Percentiles rank a stretch among this genome's conserved stretches.
These are phyloP conservation scores for Phyllosticta paracitricarpa DNA, from an alignment of 2,329 filamentous ascomycete species.

Conservation along the genomic window DNA sequence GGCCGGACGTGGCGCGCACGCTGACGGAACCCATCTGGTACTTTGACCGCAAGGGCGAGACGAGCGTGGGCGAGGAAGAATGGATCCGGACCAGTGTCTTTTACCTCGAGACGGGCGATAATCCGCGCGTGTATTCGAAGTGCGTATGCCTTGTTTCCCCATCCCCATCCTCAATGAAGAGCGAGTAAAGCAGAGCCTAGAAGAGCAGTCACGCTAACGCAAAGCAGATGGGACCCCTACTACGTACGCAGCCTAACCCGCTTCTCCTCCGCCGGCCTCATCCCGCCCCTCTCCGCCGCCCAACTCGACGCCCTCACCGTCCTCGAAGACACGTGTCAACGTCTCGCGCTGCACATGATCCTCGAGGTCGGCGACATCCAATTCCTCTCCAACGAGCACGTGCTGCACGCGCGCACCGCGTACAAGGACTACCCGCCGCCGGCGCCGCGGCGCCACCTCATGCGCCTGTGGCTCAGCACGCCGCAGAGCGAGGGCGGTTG, in stretches of 20 bases:
- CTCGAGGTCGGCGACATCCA: slow-evolving; percentile 83
- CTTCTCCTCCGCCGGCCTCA: slow-evolving; percentile 62
- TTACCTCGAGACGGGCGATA: slow-evolving; percentile 55
- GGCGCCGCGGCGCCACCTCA: slow-evolving; percentile 62
- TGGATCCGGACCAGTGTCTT: slow-evolving; percentile 65
- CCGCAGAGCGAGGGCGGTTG: slow-evolving; percentile 77
- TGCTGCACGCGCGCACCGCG: slow-evolving; percentile 70
- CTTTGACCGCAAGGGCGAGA: slow-evolving; percentile 84
- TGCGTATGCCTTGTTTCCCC: slow-evolving; percentile 13
- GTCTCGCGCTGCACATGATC: slow-evolving; percentile 71
- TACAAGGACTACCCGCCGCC: slow-evolving; percentile 65
- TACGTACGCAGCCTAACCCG: slow-evolving; percentile 66
- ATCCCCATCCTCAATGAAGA: too few species aligned
- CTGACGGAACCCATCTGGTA: slow-evolving; percentile 78
- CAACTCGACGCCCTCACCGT: slow-evolving; percentile 60
- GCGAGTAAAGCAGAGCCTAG: too few species aligned
- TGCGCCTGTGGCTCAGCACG: slow-evolving; percentile 76
- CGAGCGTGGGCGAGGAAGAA: slow-evolving; percentile 60
- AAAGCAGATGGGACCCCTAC: slow-evolving; percentile 66
- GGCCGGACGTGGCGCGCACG: slow-evolving; percentile 67
- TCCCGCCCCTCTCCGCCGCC: slow-evolving; percentile 60
- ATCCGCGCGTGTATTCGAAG: slow-evolving; percentile 66
- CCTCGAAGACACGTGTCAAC: slow-evolving; percentile 66
- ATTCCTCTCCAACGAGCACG: slow-evolving; percentile 70
- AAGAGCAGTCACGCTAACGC: slow-evolving; percentile 7